These are phyloP conservation scores for Flaveria brownii DNA, from an alignment of 129 eudicot genomes.

Conservation along the genomic window DNA sequence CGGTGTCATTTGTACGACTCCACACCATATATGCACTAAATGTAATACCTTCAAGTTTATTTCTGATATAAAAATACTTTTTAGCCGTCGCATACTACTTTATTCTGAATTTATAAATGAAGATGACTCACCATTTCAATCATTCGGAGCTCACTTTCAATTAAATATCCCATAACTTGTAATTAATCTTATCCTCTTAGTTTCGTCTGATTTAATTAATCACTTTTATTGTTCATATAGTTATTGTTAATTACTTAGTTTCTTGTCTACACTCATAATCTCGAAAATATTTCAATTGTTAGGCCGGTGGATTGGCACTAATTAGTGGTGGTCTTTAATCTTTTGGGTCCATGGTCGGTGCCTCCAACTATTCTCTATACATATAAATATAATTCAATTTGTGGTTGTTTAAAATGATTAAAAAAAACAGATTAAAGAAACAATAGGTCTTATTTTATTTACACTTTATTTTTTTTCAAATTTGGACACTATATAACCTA, in stretches of 20 bases:
- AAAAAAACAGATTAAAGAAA: background rate
- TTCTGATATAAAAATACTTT: background rate
- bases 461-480: background rate
- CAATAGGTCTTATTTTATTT: background rate
- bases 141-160: slow-evolving; percentile 27
- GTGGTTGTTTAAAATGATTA: background rate
- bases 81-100: slow-evolving; percentile 12
- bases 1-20: background rate
- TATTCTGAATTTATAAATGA: slow-evolving; percentile 2
- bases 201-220: background rate
- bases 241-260: slow-evolving; percentile 3
- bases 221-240: background rate
- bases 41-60: background rate
- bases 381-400: slow-evolving; percentile 5
- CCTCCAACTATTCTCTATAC: slow-evolving; percentile 33
- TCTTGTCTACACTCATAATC: slow-evolving; percentile 35
- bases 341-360: slow-evolving; percentile 50
- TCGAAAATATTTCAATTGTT: slow-evolving; percentile 5
- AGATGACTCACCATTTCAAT: slow-evolving; percentile 23
- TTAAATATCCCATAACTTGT: slow-evolving; percentile 20
- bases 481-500: slow-evolving; percentile 22
- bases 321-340: slow-evolving; percentile 30
- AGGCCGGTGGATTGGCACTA: slow-evolving; percentile 67
- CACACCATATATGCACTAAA: background rate
- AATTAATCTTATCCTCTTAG: slow-evolving; percentile 31